Percentiles rank a stretch among this genome's conserved stretches.
These are phyloP conservation scores for Cystobasidium slooffiae DNA, from an alignment of 1,284 basidiomycete genomes.

Conservation along the genomic window DNA sequence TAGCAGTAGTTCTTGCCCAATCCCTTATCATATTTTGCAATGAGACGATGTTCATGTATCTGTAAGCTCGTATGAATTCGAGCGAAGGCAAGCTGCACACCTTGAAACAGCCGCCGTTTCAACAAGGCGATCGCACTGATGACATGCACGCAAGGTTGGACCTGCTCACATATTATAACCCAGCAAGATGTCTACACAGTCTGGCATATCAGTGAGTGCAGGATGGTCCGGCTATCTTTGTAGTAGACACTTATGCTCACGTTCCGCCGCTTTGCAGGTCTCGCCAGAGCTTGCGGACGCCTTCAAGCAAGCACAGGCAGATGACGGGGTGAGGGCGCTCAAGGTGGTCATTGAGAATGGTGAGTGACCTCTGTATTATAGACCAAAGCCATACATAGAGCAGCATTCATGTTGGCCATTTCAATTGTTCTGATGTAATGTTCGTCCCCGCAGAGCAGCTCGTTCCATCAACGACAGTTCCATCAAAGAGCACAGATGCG, in stretches of 20 bases:
- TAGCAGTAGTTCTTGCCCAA: too few relatives aligned
- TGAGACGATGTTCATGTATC: too few relatives aligned
- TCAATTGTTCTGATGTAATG: too few relatives aligned
- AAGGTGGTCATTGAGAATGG: conserved; percentile 33
- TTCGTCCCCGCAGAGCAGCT: conserved; percentile 22
- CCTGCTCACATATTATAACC: too few relatives aligned
- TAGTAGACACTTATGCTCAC: too few relatives aligned
- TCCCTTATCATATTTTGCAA: too few relatives aligned
- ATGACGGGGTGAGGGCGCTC: conserved; percentile 19
- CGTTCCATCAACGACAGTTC: conserved; percentile 30
- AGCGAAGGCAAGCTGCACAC: conserved; percentile 7
- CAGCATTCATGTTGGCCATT: too few relatives aligned
- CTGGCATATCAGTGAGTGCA: conserved; percentile 25
- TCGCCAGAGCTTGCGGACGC: conserved; percentile 28
- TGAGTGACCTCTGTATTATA: too few relatives aligned
- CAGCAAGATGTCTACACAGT: conserved; percentile 38
- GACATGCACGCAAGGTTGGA: neutral
- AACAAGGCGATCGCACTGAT: neutral
- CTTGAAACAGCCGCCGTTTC: neutral
- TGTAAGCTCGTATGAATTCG: too few relatives aligned
- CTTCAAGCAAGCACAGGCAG: conserved; percentile 25
- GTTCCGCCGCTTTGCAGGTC: conserved; percentile 4
- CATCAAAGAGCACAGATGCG: conserved; percentile 11
- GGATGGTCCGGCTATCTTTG: too few relatives aligned
- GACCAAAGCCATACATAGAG: too few relatives aligned